Conservation (phyloP, 1,284 basidiomycete genomes). For the Ceratobasidium theobromae region DNA sequence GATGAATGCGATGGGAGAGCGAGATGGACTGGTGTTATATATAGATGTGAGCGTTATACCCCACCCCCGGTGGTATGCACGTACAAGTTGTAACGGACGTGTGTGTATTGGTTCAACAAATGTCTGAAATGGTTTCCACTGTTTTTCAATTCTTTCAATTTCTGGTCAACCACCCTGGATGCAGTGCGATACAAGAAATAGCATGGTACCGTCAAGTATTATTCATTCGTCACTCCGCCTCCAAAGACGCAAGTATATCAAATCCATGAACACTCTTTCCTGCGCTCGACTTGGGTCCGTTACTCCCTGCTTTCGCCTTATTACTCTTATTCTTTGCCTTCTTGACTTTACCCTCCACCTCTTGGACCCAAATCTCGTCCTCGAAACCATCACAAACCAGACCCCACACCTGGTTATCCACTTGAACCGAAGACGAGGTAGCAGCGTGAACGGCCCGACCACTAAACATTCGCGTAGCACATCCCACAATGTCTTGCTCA, state of each 20-base stretch:
- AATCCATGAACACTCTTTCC: not conserved
- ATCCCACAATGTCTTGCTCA: slow-evolving; percentile 52
- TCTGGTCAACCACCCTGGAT: too few relatives aligned
- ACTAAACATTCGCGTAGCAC: slow-evolving; percentile 55
- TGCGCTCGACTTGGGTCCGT: not conserved
- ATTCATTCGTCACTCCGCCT: not conserved
- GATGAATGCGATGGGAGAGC: not conserved
- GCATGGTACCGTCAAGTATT: not conserved
- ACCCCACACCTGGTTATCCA: slow-evolving; percentile 47
- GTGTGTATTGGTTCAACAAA: slow-evolving; percentile 19
- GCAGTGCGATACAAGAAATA: too few relatives aligned
- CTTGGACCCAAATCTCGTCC: slow-evolving; percentile 47
- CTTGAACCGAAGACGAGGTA: not conserved
- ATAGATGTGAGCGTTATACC: slow-evolving; percentile 27
- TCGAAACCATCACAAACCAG: slow-evolving; percentile 54
- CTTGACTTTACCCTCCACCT: slow-evolving; percentile 42
- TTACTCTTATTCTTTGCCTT: slow-evolving; percentile 45
- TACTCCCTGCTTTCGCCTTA: slow-evolving; percentile 39
- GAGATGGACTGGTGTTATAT: slow-evolving; percentile 14
- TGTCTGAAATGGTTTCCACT: not conserved
- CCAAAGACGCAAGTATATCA: not conserved
- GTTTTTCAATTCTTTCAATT: not conserved
- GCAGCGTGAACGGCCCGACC: slow-evolving; percentile 56
- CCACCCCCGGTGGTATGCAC: slow-evolving; percentile 2
- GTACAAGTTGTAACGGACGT: slow-evolving; percentile 15